Evolutionary conservation across 2,329 filamentous ascomycete genomes (phyloP), one percentile per base, ranked within the genome.

Genomic region (Paecilomyces sp.): DNA sequence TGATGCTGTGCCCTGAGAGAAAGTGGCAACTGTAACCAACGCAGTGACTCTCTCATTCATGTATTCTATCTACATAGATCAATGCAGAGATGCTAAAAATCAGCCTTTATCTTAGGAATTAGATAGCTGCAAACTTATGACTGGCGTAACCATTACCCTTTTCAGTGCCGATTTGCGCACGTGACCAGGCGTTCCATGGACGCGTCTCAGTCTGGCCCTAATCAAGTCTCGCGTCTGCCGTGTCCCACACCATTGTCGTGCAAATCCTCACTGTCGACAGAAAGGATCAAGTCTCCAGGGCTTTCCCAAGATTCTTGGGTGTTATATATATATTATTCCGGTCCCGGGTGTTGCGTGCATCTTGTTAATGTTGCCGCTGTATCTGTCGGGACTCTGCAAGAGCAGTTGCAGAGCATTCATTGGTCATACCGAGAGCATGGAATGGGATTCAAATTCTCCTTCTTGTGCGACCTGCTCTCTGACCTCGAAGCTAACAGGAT

Each of bases 391-490:
- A 18, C 41, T 3, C 15, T 18, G 41, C 41, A 8, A 47, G 41
- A 47, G 8, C n/a, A 18, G n/a, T 18, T 8, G 41, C 41, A 47
- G 41, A 47, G 15, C 41, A 47, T 55, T 2, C 54, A 7, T 36
- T 13, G 54, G 12, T 11, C 51, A 8, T 51, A 12, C 18, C 33
- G 31, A 52, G 28, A 28, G 33, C 50, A 58, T 63, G 61, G 25
- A 57, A 79, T 79, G 77, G 73, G 75, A 12, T 79, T 80, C 68
- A 75, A 77, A 55, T 96, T 94, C 72, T 76, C 80, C n/a, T 79
- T 83, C 61, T 77, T 95, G 54, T 93, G 90, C 77, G 84, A 89
- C 62, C 79, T 96, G 3, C 80, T 96, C 52, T 85, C 92, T 62
- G 76, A 81, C 25, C 79, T 92, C 15, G 85, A 92, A 65, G 70